Percentiles rank a stretch among this genome's conserved stretches.
Evolutionary conservation across 345 rosid species (phyloP).

Genomic region (Syzygium jambos): DNA sequence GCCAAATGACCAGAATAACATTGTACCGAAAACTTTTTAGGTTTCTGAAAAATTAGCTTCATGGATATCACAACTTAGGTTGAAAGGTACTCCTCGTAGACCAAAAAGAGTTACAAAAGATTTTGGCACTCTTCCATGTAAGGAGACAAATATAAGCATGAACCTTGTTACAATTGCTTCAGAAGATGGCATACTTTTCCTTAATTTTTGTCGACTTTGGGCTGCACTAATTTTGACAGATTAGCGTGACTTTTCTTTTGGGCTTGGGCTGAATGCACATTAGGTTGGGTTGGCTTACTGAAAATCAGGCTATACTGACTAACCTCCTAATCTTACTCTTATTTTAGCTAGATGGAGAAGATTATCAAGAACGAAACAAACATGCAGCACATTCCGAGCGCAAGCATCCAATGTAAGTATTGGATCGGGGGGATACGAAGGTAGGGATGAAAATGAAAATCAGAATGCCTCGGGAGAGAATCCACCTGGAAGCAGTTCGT

Average conservation of each 20-base stretch:
- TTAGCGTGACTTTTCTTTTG: neutral
- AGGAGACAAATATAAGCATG: neutral
- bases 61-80: neutral
- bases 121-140: neutral
- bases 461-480: constrained; percentile 24
- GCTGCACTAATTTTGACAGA: neutral
- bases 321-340: neutral
- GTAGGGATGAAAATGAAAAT: constrained; percentile 37
- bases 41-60: neutral
- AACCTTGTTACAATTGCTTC: neutral
- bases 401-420: constrained; percentile 55
- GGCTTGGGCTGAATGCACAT: neutral
- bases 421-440: constrained; percentile 66
- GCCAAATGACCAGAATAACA: neutral
- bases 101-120: neutral
- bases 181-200: neutral
- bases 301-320: neutral
- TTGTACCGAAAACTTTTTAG: neutral
- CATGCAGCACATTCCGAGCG: constrained; percentile 27
- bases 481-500: constrained; percentile 29
- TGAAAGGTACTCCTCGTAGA: neutral
- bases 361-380: constrained; percentile 23
- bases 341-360: constrained; percentile 65
- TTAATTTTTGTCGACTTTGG: neutral
- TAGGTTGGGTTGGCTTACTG: neutral